Percentiles rank a stretch among this genome's conserved stretches.
Conservation (phyloP, 2,329 filamentous ascomycete species). For the Malbranchea zuffiana region DNA sequence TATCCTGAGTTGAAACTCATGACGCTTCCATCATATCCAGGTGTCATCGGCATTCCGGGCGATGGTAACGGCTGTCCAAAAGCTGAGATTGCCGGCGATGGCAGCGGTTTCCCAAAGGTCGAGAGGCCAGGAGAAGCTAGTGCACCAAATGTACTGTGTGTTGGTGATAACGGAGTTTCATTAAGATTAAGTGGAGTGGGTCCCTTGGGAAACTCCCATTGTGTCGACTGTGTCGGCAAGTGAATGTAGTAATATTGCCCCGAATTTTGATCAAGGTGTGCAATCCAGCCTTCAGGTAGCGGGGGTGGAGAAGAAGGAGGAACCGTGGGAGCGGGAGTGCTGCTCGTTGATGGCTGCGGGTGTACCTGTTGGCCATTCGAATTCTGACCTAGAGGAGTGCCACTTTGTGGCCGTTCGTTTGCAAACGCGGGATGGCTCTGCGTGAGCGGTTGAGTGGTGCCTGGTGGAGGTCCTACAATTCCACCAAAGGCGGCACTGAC, state of each 20-base stretch:
- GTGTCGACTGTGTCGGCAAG: constrained; percentile 83
- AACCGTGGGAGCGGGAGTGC: constrained; percentile 30
- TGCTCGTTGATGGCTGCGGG: constrained; percentile 14
- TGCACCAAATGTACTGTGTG: constrained; percentile 56
- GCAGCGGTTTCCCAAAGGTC: constrained; percentile 48
- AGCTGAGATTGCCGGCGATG: constrained; percentile 56
- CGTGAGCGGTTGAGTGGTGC: constrained; percentile 17
- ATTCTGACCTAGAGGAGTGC: constrained; percentile 21
- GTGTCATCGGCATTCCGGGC: constrained; percentile 70
- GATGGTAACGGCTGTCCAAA: constrained; percentile 59
- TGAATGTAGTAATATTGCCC: constrained; percentile 99
- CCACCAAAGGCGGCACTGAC: constrained; percentile 16
- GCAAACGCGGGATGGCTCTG: constrained; percentile 78
- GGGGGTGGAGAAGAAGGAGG: constrained; percentile 79
- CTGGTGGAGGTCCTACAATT: constrained; percentile 16
- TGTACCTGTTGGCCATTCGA: constrained; percentile 26
- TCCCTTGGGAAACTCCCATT: constrained; percentile 98
- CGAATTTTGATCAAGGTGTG: constrained; percentile 86
- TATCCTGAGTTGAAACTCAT: constrained; percentile 80
- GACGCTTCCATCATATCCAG: constrained; percentile 75
- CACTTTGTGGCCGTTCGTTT: constrained; percentile 56
- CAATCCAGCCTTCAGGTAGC: constrained; percentile 95
- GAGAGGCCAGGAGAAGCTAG: constrained; percentile 22
- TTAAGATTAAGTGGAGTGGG: constrained; percentile 82
- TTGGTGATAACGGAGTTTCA: constrained; percentile 69